Conservation (phyloP, 805 yeast species). For the Maudiozyma barnettii region DNA sequence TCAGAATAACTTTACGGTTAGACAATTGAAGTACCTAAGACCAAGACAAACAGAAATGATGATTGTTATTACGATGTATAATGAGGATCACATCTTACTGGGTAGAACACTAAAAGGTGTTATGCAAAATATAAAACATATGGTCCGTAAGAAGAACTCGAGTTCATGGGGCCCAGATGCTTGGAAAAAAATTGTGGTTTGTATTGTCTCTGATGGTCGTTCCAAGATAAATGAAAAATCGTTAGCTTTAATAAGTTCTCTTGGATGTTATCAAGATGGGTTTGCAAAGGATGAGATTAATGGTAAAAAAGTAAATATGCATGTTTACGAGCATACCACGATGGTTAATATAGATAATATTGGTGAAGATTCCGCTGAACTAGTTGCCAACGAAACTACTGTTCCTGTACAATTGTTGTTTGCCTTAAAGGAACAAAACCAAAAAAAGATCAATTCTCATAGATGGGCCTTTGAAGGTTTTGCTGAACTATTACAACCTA, state of each 20-base stretch:
- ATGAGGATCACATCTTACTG: conserved; percentile 72
- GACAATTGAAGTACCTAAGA: conserved; percentile 69
- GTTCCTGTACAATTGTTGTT: conserved; percentile 83
- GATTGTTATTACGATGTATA: conserved; percentile 83
- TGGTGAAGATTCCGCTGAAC: conserved; percentile 51
- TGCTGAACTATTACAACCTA: conserved; percentile 72
- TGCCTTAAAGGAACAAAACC: conserved; percentile 82
- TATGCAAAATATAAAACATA: conserved; percentile 73
- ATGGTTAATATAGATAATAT: conserved; percentile 75
- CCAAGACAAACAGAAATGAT: conserved; percentile 79
- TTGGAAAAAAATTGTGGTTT: conserved; percentile 89
- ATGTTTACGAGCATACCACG: conserved; percentile 88
- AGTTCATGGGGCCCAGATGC: conserved; percentile 89
- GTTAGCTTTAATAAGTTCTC: conserved; percentile 67
- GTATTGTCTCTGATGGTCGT: conserved; percentile 88
- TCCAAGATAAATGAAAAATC: conserved; percentile 71
- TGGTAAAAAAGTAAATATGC: conserved; percentile 71
- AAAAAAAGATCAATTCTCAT: conserved; percentile 87
- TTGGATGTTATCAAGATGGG: conserved; percentile 92
- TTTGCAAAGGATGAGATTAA: conserved; percentile 88
- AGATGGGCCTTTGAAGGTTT: conserved; percentile 95
- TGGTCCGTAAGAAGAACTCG: conserved; percentile 55
- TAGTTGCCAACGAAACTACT: conserved; percentile 38
- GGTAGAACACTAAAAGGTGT: conserved; percentile 87
- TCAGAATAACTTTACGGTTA: conserved; percentile 55